Evolutionary conservation across 345 rosid species (phyloP).

Genomic region (Iberis pinnata): DNA sequence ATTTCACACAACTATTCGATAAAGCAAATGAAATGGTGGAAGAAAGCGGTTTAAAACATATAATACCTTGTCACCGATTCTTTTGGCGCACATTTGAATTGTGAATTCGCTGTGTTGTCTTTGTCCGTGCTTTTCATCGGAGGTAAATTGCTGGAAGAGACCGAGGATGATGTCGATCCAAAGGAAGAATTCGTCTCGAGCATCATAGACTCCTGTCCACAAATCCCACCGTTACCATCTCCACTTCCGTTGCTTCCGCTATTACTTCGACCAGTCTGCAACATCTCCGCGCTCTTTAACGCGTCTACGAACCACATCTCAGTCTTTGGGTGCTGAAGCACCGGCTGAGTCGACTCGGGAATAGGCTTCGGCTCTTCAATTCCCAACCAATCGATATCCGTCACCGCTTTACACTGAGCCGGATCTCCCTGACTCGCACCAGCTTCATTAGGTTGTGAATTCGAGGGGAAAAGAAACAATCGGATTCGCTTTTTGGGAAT

Average conservation of each 20-base stretch:
- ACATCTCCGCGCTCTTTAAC: constrained; percentile 49
- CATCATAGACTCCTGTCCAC: constrained; percentile 58
- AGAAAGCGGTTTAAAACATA: not conserved
- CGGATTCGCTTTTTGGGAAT: constrained; percentile 35
- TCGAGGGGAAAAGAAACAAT: constrained; percentile 42
- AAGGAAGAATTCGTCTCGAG: constrained; percentile 70
- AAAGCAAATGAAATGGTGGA: not conserved
- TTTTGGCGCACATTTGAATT: constrained; percentile 30
- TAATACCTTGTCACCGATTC: constrained; percentile 49
- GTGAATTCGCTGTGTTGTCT: constrained; percentile 28
- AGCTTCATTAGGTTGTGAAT: constrained; percentile 7
- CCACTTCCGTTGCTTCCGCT: constrained; percentile 30
- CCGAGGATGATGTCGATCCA: constrained; percentile 70
- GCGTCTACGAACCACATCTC: constrained; percentile 79
- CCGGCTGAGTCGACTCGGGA: constrained; percentile 35
- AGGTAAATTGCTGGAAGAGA: constrained; percentile 52
- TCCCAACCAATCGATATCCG: constrained; percentile 24
- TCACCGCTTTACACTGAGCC: constrained; percentile 15
- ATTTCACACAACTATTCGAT: not conserved
- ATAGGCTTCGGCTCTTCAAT: constrained; percentile 15
- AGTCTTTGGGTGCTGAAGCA: constrained; percentile 55
- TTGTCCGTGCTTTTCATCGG: constrained; percentile 41
- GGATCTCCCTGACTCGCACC: constrained; percentile 18
- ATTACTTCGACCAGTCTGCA: constrained; percentile 31
- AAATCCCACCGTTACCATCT: constrained; percentile 32